Conservation (phyloP, 371 early-diverging fungal genomes). For the Fennellomyces sp. region DNA sequence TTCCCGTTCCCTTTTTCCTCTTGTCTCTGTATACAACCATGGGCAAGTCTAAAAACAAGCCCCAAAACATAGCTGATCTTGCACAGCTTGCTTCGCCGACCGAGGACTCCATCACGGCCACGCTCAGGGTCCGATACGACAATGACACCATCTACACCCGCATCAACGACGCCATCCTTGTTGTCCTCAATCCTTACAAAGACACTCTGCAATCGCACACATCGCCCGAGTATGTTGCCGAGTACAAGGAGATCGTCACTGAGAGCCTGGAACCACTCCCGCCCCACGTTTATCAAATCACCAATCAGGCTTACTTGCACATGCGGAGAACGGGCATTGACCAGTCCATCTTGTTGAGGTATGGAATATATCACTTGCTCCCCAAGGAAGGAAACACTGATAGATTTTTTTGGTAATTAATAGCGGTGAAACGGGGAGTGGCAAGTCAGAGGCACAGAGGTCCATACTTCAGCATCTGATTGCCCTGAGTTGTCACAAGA, state of each 20-base stretch:
- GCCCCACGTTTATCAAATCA: conserved; percentile 89
- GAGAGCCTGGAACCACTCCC: conserved; percentile 52
- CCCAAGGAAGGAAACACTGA: background rate
- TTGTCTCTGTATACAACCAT: conserved; percentile 4
- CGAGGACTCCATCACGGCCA: conserved; percentile 48
- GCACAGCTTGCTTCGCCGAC: conserved; percentile 24
- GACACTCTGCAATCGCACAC: conserved; percentile 37
- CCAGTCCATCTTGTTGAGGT: conserved; percentile 77
- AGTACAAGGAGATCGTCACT: conserved; percentile 58
- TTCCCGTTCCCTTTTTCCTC: conserved; percentile 8
- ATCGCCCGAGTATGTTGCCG: conserved; percentile 75
- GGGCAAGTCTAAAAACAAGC: conserved; percentile 22
- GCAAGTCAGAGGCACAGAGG: conserved; percentile 79
- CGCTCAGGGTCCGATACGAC: conserved; percentile 56
- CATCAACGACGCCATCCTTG: conserved; percentile 63
- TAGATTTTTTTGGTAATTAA: background rate
- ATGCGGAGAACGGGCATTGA: conserved; percentile 86
- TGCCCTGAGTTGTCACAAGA: conserved; percentile 76
- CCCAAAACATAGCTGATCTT: conserved; percentile 32
- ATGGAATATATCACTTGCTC: too few relatives aligned
- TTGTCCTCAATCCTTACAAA: conserved; percentile 55
- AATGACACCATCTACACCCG: conserved; percentile 64
- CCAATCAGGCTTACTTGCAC: conserved; percentile 73
- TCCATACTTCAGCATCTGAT: conserved; percentile 69
- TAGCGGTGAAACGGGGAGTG: conserved; percentile 92